A percentile compares a stretch with the other conserved stretches of the same genome.
phyloP scores from a whole-genome alignment of 768 basidiomycete species.

The Pluteus cervinus region DNA sequence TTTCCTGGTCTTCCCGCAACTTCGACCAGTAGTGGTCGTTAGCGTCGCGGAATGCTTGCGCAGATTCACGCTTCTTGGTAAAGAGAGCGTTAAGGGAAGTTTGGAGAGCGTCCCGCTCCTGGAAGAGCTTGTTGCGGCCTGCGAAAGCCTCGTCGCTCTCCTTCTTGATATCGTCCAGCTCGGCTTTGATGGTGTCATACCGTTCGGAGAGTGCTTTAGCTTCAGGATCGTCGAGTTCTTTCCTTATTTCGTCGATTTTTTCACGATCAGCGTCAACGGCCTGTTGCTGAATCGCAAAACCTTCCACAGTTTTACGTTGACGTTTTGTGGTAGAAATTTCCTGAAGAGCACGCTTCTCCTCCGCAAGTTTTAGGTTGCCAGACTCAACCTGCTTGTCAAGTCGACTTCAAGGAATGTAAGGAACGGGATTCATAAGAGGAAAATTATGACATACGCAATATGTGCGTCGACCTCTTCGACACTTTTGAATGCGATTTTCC shows the following conservation, averaged over 20 bases:
- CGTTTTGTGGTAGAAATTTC: constrained; percentile 79
- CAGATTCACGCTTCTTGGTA: constrained; percentile 70
- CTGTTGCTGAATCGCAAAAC: constrained; percentile 74
- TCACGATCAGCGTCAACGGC: constrained; percentile 75
- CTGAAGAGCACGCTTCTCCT: constrained; percentile 91
- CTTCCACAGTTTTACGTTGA: constrained; percentile 68
- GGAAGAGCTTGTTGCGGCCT: constrained; percentile 74
- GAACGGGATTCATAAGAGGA: constrained; percentile 1
- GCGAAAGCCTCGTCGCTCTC: constrained; percentile 83
- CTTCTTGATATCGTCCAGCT: constrained; percentile 83
- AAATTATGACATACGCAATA: constrained; percentile 55
- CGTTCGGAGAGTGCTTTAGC: constrained; percentile 73
- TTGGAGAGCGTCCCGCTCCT: constrained; percentile 77
- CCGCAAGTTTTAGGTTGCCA: constrained; percentile 84
- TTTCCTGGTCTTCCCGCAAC: constrained; percentile 82
- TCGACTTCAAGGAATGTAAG: constrained; percentile 37
- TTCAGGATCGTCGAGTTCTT: constrained; percentile 88
- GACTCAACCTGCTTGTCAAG: constrained; percentile 91
- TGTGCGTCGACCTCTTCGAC: constrained; percentile 83
- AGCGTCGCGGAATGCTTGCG: constrained; percentile 67
- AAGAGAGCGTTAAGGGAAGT: constrained; percentile 65
- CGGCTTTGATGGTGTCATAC: constrained; percentile 75
- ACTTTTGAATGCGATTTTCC: constrained; percentile 75
- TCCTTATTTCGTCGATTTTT: constrained; percentile 71
- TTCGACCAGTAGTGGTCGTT: constrained; percentile 82